phyloP scores from a whole-genome alignment of 257 asterid genomes.

The Voacanga thouarsii region DNA sequence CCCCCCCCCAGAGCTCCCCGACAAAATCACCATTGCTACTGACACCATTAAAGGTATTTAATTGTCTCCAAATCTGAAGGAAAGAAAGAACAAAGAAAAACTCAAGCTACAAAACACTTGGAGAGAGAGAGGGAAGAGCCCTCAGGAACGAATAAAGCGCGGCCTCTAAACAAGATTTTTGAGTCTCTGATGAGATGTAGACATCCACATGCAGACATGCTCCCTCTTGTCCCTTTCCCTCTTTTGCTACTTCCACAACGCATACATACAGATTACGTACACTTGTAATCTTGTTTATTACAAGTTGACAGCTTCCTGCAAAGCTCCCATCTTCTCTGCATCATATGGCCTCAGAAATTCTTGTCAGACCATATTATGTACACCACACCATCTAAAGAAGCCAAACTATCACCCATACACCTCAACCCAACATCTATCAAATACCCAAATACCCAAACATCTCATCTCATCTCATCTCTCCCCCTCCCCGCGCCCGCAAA shows the following conservation, averaged over 20 bases:
- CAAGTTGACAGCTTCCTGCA: slow-evolving; percentile 33
- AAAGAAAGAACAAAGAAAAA: neutral
- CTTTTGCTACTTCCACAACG: slow-evolving; percentile 32
- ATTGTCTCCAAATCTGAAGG: slow-evolving; percentile 13
- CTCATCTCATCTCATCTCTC: too few relatives aligned
- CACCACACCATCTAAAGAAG: slow-evolving; percentile 26
- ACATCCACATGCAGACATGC: slow-evolving; percentile 56
- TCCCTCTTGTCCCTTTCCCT: slow-evolving; percentile 37
- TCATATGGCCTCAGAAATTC: slow-evolving; percentile 31
- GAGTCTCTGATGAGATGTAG: slow-evolving; percentile 32
- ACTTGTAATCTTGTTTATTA: neutral
- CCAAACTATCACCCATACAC: slow-evolving; percentile 14
- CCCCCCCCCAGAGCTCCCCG: too few relatives aligned
- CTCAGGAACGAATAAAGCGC: slow-evolving; percentile 21
- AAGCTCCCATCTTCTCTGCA: slow-evolving; percentile 28
- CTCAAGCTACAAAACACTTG: neutral
- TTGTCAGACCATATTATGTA: slow-evolving; percentile 23
- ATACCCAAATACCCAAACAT: too few relatives aligned
- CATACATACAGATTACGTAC: neutral
- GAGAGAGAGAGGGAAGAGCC: neutral
- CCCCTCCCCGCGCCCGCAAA: too few relatives aligned
- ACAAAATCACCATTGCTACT: neutral
- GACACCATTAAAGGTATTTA: slow-evolving; percentile 15
- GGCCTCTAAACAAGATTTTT: slow-evolving; percentile 18
- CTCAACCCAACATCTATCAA: neutral